These are phyloP conservation scores for Penicillium aurantiogriseum DNA, from an alignment of 2,329 filamentous ascomycete species.

Conservation along the genomic window DNA sequence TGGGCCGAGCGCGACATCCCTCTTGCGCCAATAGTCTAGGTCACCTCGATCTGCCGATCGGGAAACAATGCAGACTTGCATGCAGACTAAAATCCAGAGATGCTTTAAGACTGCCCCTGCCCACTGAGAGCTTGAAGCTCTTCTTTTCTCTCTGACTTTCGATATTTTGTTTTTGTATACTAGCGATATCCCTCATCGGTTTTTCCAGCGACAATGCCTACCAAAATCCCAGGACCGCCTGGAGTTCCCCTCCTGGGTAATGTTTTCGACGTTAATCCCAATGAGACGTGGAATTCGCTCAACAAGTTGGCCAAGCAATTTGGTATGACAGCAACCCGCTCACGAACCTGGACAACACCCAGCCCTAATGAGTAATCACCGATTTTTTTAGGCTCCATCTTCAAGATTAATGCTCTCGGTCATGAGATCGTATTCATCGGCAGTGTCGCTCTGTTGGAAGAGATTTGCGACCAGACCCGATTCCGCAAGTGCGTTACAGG, in stretches of 20 bases:
- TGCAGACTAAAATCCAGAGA: conserved; percentile 19
- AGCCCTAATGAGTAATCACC: neutral
- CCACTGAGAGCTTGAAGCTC: neutral
- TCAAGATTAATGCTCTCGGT: conserved; percentile 52
- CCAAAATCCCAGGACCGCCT: conserved; percentile 52
- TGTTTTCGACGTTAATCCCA: conserved; percentile 50
- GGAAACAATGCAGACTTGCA: neutral
- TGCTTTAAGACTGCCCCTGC: conserved; percentile 11
- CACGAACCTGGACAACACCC: neutral
- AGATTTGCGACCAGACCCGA: conserved; percentile 64
- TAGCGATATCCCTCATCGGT: conserved; percentile 7
- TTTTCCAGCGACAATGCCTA: conserved; percentile 39
- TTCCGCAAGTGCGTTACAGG: conserved; percentile 56
- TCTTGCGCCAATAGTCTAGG: conserved; percentile 10
- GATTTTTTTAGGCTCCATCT: conserved; percentile 55
- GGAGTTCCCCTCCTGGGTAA: conserved; percentile 55
- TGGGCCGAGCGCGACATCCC: conserved; percentile 9
- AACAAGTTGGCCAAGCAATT: conserved; percentile 50
- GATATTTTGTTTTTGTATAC: conserved; percentile 6
- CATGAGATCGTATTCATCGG: conserved; percentile 52
- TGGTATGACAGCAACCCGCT: conserved; percentile 32
- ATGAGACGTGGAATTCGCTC: conserved; percentile 52
- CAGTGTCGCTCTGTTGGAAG: conserved; percentile 58
- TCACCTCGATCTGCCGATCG: conserved; percentile 23
- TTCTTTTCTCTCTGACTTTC: conserved; percentile 1